Evolutionary conservation across 768 basidiomycete genomes (phyloP).

Genomic region (Boletus rufocinnamomeus): DNA sequence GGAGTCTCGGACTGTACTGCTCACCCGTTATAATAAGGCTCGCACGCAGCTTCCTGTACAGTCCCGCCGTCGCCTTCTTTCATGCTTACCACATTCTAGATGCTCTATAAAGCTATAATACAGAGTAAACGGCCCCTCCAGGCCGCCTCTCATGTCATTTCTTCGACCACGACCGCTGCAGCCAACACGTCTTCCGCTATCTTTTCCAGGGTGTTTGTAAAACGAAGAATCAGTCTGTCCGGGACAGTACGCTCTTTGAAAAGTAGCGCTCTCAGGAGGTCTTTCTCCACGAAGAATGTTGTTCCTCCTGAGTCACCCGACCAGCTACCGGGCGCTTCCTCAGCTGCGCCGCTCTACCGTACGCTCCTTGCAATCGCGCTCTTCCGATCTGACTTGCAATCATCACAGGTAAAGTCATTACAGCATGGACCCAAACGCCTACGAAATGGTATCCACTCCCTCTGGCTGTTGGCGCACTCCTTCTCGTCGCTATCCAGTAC

Average conservation of each 20-base stretch:
- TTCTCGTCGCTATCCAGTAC: constrained; percentile 78
- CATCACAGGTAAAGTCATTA: constrained; percentile 57
- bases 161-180: constrained; percentile 30
- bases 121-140: constrained; percentile 57
- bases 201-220: constrained; percentile 35
- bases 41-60: constrained; percentile 8
- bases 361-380: not conserved
- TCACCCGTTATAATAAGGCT: too few species aligned
- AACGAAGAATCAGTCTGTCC: constrained; percentile 34
- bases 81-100: constrained; percentile 23
- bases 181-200: constrained; percentile 37
- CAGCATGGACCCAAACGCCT: constrained; percentile 84
- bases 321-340: constrained; percentile 40
- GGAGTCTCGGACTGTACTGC: constrained; percentile 5
- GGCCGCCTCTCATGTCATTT: constrained; percentile 47
- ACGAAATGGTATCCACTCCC: constrained; percentile 97
- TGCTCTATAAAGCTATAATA: constrained; percentile 33
- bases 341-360: constrained; percentile 53
- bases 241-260: constrained; percentile 34
- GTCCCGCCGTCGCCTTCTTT: constrained; percentile 12
- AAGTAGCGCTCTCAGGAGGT: constrained; percentile 25
- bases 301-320: constrained; percentile 44
- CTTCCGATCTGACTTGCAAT: constrained; percentile 11
- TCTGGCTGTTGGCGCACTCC: constrained; percentile 84
- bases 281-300: constrained; percentile 29